A percentile compares a stretch with the other conserved stretches of the same genome.
phyloP scores from a whole-genome alignment of 495 filamentous ascomycete genomes.

The Bryoglossum gracile region DNA sequence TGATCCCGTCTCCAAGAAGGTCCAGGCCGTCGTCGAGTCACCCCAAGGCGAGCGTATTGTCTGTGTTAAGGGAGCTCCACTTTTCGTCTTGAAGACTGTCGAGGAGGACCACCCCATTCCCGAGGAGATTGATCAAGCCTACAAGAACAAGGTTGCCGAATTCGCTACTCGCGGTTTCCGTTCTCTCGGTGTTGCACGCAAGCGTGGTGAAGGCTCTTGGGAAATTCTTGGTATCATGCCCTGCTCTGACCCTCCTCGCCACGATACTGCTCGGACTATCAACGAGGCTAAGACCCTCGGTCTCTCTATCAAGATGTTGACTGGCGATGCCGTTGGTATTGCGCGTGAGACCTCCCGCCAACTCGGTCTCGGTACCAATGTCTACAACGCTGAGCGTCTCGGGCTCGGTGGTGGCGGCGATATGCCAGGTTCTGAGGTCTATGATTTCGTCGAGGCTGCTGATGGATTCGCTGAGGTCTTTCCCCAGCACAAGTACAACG shows the following conservation, averaged over 20 bases:
- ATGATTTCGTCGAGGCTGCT: constrained; percentile 90
- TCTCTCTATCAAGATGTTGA: constrained; percentile 93
- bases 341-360: constrained; percentile 85
- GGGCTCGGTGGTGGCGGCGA: constrained; percentile 71
- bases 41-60: constrained; percentile 71
- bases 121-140: constrained; percentile 64
- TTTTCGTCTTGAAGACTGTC: constrained; percentile 76
- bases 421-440: constrained; percentile 86
- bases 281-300: constrained; percentile 82
- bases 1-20: constrained; percentile 92
- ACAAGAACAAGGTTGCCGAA: constrained; percentile 84
- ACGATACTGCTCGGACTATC: constrained; percentile 86
- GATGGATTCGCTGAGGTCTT: constrained; percentile 96
- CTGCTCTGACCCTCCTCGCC: constrained; percentile 82
- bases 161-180: constrained; percentile 90
- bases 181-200: constrained; percentile 85
- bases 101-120: constrained; percentile 72
- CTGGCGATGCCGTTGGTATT: constrained; percentile 90
- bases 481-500: constrained; percentile 96
- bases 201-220: constrained; percentile 68
- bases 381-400: constrained; percentile 83
- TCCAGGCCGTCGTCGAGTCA: constrained; percentile 75
- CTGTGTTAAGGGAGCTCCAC: constrained; percentile 87
- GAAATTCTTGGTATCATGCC: constrained; percentile 93
- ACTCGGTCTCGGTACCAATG: constrained; percentile 85